Evolutionary conservation across 2,329 filamentous ascomycete species (phyloP).

Genomic region (Magnaporthales sp.): DNA sequence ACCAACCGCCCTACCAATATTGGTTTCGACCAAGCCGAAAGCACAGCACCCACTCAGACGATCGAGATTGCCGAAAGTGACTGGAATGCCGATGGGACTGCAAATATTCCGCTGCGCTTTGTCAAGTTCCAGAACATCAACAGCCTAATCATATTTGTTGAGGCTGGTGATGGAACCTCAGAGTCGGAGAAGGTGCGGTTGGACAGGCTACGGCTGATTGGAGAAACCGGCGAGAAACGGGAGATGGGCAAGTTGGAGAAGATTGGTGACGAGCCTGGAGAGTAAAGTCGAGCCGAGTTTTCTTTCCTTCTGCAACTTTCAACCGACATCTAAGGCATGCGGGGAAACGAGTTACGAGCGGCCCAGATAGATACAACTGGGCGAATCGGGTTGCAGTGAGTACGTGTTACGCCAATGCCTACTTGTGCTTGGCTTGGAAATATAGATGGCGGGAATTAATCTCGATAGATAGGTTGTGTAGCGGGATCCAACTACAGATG

Average conservation of each 20-base stretch:
- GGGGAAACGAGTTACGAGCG: neutral
- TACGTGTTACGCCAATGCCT: neutral
- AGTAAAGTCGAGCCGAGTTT: slow-evolving; percentile 27
- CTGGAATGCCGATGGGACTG: slow-evolving; percentile 75
- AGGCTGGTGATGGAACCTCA: slow-evolving; percentile 62
- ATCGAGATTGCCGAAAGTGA: slow-evolving; percentile 67
- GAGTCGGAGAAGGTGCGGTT: slow-evolving; percentile 79
- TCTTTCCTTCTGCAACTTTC: neutral
- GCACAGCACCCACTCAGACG: slow-evolving; percentile 70
- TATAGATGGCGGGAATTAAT: neutral
- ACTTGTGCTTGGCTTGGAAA: neutral
- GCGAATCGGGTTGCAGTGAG: neutral
- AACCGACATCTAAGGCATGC: neutral
- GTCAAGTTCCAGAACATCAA: slow-evolving; percentile 97
- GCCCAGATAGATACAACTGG: neutral
- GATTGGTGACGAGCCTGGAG: slow-evolving; percentile 66
- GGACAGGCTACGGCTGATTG: slow-evolving; percentile 71
- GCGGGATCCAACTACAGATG: neutral
- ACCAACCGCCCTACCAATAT: slow-evolving; percentile 84
- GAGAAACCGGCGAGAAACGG: slow-evolving; percentile 84
- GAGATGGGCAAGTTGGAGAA: slow-evolving; percentile 95
- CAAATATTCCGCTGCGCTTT: slow-evolving; percentile 67
- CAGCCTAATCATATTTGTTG: slow-evolving; percentile 80
- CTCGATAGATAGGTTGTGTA: neutral
- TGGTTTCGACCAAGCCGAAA: slow-evolving; percentile 91